A percentile compares a stretch with the other conserved stretches of the same genome.
phyloP scores from a whole-genome alignment of 2,329 filamentous ascomycete genomes.

The Aureobasidium sp. region DNA sequence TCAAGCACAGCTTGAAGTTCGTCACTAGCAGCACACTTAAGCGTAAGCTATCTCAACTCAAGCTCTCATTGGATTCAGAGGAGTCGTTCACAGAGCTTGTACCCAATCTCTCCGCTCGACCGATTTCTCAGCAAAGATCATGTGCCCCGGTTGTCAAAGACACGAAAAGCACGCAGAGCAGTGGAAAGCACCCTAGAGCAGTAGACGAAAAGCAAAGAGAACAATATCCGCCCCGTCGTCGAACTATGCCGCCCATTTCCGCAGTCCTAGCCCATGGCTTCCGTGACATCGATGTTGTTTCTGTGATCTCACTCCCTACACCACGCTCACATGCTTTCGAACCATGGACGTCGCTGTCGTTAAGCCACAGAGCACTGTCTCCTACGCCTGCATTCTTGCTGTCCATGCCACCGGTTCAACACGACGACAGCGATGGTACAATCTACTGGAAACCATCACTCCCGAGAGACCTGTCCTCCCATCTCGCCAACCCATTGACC shows the following conservation, averaged over 20 bases:
- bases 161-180: too few relatives aligned
- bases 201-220: too few relatives aligned
- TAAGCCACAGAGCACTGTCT: background rate
- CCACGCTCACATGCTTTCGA: background rate
- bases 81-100: background rate
- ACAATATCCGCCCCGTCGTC: background rate
- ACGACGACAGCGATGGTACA: background rate
- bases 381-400: background rate
- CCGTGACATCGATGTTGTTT: background rate
- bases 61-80: background rate
- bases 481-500: background rate
- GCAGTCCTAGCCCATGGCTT: slow-evolving; percentile 1
- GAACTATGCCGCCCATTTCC: background rate
- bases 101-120: background rate
- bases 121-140: background rate
- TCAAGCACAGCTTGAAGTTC: background rate
- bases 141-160: too few relatives aligned
- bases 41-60: background rate
- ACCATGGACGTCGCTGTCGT: background rate
- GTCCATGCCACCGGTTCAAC: background rate
- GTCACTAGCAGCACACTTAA: background rate
- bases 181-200: too few relatives aligned
- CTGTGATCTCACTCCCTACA: background rate
- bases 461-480: background rate
- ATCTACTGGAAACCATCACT: background rate